A percentile compares a stretch with the other conserved stretches of the same genome.
These are phyloP conservation scores for Russula dissimulans DNA, from an alignment of 768 basidiomycete species.

Conservation along the genomic window DNA sequence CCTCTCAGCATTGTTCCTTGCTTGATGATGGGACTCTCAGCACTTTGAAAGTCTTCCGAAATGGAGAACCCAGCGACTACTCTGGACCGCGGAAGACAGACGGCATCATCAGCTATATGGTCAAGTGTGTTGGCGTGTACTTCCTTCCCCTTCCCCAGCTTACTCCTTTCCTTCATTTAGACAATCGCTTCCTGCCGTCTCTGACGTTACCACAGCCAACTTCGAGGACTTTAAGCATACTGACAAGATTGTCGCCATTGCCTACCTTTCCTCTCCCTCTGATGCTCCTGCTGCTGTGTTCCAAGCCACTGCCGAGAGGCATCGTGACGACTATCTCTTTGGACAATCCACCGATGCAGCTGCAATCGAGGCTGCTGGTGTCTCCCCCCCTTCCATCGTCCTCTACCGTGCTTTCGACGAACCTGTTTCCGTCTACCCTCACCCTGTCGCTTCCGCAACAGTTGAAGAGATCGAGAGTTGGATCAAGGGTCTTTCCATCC, in stretches of 20 bases:
- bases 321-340: slow-evolving; percentile 92
- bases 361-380: slow-evolving; percentile 57
- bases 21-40: slow-evolving; percentile 29
- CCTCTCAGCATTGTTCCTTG: not conserved
- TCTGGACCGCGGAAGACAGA: slow-evolving; percentile 86
- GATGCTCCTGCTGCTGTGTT: slow-evolving; percentile 66
- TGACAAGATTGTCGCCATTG: slow-evolving; percentile 86
- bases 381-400: slow-evolving; percentile 76
- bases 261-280: slow-evolving; percentile 70
- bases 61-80: slow-evolving; percentile 76
- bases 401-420: slow-evolving; percentile 93
- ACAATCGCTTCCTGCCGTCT: slow-evolving; percentile 91
- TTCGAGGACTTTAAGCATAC: slow-evolving; percentile 77
- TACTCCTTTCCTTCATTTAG: slow-evolving; percentile 30
- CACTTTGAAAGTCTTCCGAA: slow-evolving; percentile 86
- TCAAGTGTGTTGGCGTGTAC: slow-evolving; percentile 51
- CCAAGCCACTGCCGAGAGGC: slow-evolving; percentile 68
- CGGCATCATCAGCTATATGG: slow-evolving; percentile 93
- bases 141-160: not conserved
- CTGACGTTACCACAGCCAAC: slow-evolving; percentile 65
- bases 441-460: slow-evolving; percentile 46
- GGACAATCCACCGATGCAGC: slow-evolving; percentile 71
- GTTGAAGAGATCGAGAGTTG: slow-evolving; percentile 61
- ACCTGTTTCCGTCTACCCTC: slow-evolving; percentile 57
- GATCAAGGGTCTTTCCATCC: slow-evolving; percentile 77